A percentile compares a stretch with the other conserved stretches of the same genome.
Conservation (phyloP, 1,139 yeast species). For the Kurtzmaniella quercitrusa region DNA sequence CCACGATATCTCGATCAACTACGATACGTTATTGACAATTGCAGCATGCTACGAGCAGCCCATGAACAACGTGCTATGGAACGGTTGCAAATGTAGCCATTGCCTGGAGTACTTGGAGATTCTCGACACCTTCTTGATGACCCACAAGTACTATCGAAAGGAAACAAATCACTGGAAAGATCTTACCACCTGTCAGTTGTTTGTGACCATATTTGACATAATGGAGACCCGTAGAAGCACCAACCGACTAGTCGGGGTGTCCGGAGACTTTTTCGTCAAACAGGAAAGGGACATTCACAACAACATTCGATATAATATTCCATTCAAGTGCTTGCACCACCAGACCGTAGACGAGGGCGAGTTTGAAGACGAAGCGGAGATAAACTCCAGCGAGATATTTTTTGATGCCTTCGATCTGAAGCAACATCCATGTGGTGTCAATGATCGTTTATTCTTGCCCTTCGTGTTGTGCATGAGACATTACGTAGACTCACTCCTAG, state of each 20-base stretch:
- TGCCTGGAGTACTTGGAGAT: constrained; percentile 46
- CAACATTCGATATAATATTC: constrained; percentile 18
- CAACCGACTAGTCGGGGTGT: constrained; percentile 6
- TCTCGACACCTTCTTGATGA: constrained; percentile 56
- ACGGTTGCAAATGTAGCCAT: constrained; percentile 62
- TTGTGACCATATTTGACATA: constrained; percentile 47
- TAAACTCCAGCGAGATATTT: constrained; percentile 18
- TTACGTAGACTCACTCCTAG: constrained; percentile 28
- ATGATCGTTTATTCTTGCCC: constrained; percentile 7
- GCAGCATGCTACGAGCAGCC: constrained; percentile 66
- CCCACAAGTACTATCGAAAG: constrained; percentile 54
- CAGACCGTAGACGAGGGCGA: constrained; percentile 36
- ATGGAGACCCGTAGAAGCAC: constrained; percentile 29
- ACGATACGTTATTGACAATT: constrained; percentile 57
- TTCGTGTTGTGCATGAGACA: constrained; percentile 29
- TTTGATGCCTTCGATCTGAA: constrained; percentile 6
- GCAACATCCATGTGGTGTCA: constrained; percentile 1
- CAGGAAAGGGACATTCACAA: constrained; percentile 37
- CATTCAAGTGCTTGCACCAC: constrained; percentile 32
- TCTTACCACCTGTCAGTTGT: constrained; percentile 52
- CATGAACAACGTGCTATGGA: constrained; percentile 68
- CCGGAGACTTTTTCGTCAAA: constrained; percentile 16
- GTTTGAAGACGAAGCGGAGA: constrained; percentile 28
- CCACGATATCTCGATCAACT: constrained; percentile 33
- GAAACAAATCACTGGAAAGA: constrained; percentile 49